Percentiles rank a stretch among this genome's conserved stretches.
phyloP scores from a whole-genome alignment of 2,329 filamentous ascomycete genomes.

The Monosporascus sp. region DNA sequence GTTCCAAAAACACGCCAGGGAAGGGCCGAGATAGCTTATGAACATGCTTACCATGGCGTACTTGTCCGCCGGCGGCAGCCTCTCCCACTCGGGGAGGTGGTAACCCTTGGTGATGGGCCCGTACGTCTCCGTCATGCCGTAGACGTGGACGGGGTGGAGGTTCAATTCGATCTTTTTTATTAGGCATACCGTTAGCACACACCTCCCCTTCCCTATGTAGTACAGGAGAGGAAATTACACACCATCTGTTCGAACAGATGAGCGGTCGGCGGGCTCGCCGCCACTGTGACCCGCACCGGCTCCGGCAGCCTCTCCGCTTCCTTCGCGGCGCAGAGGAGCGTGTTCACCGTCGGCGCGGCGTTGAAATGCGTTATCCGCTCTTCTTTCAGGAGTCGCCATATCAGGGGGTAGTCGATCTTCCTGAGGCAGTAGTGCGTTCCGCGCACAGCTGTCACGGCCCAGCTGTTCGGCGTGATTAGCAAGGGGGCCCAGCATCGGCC shows the following conservation, averaged over 20 bases:
- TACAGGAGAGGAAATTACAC: conserved; percentile 1
- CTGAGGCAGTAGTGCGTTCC: conserved; percentile 94
- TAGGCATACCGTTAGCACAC: too few relatives aligned
- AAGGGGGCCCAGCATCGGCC: too few relatives aligned
- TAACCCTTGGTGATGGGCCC: conserved; percentile 96
- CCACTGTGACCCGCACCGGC: conserved; percentile 82
- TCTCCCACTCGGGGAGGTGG: conserved; percentile 78
- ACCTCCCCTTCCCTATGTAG: not conserved
- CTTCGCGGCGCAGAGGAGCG: conserved; percentile 74
- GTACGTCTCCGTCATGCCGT: conserved; percentile 85
- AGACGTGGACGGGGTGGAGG: conserved; percentile 86
- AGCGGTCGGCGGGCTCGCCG: conserved; percentile 82
- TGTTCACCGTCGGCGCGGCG: conserved; percentile 94
- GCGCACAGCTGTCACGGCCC: conserved; percentile 86
- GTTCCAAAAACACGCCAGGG: too few relatives aligned
- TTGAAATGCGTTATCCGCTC: conserved; percentile 93
- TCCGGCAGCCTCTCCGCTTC: conserved; percentile 66
- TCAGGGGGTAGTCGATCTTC: conserved; percentile 90
- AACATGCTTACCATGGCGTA: conserved; percentile 44
- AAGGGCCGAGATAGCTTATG: too few relatives aligned
- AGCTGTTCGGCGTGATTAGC: conserved; percentile 31
- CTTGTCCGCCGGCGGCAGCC: conserved; percentile 66
- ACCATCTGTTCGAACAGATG: conserved; percentile 94
- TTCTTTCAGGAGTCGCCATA: conserved; percentile 83
- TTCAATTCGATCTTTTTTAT: conserved; percentile 53